Percentiles rank a stretch among this genome's conserved stretches.
Evolutionary conservation across 805 yeast species (phyloP).

Genomic region (Teunomyces stri): DNA sequence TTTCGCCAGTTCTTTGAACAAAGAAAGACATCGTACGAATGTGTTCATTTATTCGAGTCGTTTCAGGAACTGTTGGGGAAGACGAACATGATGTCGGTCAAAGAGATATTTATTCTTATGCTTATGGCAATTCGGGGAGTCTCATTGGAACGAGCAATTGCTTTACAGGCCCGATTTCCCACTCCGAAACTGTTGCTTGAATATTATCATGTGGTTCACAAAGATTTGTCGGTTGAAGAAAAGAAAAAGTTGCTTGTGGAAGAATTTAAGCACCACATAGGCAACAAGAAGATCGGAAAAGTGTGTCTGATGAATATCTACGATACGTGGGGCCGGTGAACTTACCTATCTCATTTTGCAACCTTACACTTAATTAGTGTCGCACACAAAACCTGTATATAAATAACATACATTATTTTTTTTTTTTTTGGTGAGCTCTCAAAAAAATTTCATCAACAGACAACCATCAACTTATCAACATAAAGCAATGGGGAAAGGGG

Average conservation of each 20-base stretch:
- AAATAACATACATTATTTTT: neutral
- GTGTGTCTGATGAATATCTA: slow-evolving; percentile 51
- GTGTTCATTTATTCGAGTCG: slow-evolving; percentile 31
- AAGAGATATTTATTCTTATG: slow-evolving; percentile 72
- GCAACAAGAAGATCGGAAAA: slow-evolving; percentile 52
- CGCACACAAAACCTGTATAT: neutral
- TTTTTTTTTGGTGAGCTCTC: neutral
- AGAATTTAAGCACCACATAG: slow-evolving; percentile 42
- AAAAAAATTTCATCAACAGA: slow-evolving; percentile 4
- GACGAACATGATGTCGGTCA: slow-evolving; percentile 63
- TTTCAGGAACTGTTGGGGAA: slow-evolving; percentile 73
- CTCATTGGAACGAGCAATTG: slow-evolving; percentile 79
- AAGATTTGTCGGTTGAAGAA: slow-evolving; percentile 18
- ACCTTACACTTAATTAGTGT: neutral
- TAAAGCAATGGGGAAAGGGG: slow-evolving; percentile 46
- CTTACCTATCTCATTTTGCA: neutral
- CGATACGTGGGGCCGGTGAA: slow-evolving; percentile 52
- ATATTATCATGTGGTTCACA: slow-evolving; percentile 36
- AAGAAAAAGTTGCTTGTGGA: slow-evolving; percentile 28
- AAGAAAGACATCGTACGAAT: slow-evolving; percentile 25
- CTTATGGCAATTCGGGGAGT: slow-evolving; percentile 79
- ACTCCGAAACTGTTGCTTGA: slow-evolving; percentile 66
- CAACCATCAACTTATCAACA: neutral
- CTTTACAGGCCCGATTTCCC: slow-evolving; percentile 65
- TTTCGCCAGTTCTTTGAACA: slow-evolving; percentile 48